Evolutionary conservation across 257 asterid genomes (phyloP).

Genomic region (Penstemon newberryi): DNA sequence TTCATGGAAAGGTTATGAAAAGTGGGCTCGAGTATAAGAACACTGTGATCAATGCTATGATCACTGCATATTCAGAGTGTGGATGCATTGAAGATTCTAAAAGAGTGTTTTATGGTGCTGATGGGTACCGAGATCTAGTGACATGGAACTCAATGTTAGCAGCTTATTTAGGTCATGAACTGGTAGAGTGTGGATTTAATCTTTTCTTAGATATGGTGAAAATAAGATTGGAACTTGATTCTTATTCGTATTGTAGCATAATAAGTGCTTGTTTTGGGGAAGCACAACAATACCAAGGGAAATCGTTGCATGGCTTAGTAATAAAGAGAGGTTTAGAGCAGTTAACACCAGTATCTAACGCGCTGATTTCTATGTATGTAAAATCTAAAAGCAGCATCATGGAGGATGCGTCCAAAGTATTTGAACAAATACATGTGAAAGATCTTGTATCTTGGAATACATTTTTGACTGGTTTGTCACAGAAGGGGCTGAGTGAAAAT

Average conservation of each 20-base stretch:
- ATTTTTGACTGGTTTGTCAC: constrained; percentile 76
- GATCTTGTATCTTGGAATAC: constrained; percentile 83
- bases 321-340: constrained; percentile 69
- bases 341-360: constrained; percentile 57
- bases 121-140: constrained; percentile 58
- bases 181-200: constrained; percentile 44
- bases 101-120: constrained; percentile 51
- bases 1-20: constrained; percentile 69
- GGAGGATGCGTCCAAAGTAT: constrained; percentile 57
- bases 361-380: constrained; percentile 67
- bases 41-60: constrained; percentile 71
- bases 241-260: constrained; percentile 64
- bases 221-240: constrained; percentile 53
- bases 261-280: constrained; percentile 56
- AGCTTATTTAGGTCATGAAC: constrained; percentile 55
- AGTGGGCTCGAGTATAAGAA: constrained; percentile 55
- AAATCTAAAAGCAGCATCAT: constrained; percentile 43
- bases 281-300: constrained; percentile 42
- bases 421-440: constrained; percentile 42
- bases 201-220: constrained; percentile 66
- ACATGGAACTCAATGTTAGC: constrained; percentile 87
- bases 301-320: constrained; percentile 66
- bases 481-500: constrained; percentile 63
- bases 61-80: constrained; percentile 67
- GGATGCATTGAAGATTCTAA: constrained; percentile 53